Conservation (phyloP, 306 rosid genomes). For the Sphenostylis stenocarpa region DNA sequence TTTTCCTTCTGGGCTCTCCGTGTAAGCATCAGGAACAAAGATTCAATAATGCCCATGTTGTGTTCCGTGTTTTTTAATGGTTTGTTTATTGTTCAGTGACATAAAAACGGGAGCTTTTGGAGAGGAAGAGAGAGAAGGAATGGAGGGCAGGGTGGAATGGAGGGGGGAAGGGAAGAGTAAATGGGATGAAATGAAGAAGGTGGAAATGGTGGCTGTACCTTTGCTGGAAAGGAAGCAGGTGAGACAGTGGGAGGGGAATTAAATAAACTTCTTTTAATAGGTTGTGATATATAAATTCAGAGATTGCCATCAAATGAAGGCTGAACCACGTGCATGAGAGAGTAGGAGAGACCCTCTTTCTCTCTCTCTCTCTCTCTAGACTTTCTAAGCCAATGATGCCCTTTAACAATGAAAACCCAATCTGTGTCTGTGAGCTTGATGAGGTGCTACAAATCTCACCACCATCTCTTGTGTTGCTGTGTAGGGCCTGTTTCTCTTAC, state of each 20-base stretch:
- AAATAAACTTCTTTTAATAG: conserved; percentile 46
- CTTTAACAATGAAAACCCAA: conserved; percentile 40
- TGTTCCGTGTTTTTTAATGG: neutral
- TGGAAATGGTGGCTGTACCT: conserved; percentile 56
- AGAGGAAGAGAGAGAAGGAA: conserved; percentile 40
- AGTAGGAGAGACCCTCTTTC: neutral
- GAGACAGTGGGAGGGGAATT: conserved; percentile 54
- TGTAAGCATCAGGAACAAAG: conserved; percentile 38
- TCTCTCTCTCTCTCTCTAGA: conserved; percentile 4
- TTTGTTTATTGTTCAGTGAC: conserved; percentile 28
- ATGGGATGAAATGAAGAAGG: conserved; percentile 17
- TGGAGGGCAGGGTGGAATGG: conserved; percentile 42
- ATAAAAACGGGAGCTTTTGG: conserved; percentile 43
- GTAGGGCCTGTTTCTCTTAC: conserved; percentile 53
- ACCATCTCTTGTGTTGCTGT: conserved; percentile 23
- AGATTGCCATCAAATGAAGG: conserved; percentile 66
- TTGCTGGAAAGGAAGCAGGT: conserved; percentile 74
- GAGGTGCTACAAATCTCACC: neutral
- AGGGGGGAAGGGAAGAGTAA: conserved; percentile 39
- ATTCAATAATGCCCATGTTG: conserved; percentile 31
- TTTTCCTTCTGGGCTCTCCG: conserved; percentile 18
- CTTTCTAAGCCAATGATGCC: conserved; percentile 33
- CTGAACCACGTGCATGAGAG: conserved; percentile 81
- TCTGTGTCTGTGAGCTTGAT: conserved; percentile 19
- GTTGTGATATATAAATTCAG: conserved; percentile 39